Conservation (phyloP, 2,329 filamentous ascomycete species). For the Tricladium varicosporioides region DNA sequence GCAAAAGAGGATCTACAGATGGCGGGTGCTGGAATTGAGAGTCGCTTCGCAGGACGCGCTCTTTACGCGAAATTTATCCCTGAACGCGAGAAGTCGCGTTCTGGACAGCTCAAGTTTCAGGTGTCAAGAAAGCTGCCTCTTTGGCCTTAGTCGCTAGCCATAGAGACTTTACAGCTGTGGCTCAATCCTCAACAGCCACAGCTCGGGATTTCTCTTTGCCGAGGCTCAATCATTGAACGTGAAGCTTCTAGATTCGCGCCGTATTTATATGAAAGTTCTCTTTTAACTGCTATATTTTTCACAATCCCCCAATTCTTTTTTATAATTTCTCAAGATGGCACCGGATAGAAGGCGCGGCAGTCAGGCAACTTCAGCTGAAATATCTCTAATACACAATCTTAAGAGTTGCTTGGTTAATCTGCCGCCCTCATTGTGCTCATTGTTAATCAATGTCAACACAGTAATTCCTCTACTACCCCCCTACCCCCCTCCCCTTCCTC, state of each 20-base stretch:
- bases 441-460: slow-evolving; percentile 86
- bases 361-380: slow-evolving; percentile 72
- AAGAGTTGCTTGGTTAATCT: slow-evolving; percentile 96
- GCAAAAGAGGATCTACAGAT: slow-evolving; percentile 18
- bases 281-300: background rate
- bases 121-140: background rate
- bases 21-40: slow-evolving; percentile 17
- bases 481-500: too few species aligned
- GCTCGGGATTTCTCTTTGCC: background rate
- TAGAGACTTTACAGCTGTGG: too few species aligned
- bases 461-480: slow-evolving; percentile 59
- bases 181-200: background rate
- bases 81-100: slow-evolving; percentile 2
- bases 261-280: background rate
- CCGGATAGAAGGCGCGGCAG: slow-evolving; percentile 41
- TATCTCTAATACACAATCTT: slow-evolving; percentile 74
- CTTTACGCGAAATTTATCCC: background rate
- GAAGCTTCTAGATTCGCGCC: background rate
- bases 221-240: slow-evolving; percentile 1
- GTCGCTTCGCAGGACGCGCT: slow-evolving; percentile 11
- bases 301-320: background rate
- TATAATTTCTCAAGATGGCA: slow-evolving; percentile 20
- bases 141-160: too few species aligned
- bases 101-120: background rate
- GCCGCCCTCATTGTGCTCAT: slow-evolving; percentile 76